phyloP scores from a whole-genome alignment of 805 yeast species.

The Ogataea henricii region DNA sequence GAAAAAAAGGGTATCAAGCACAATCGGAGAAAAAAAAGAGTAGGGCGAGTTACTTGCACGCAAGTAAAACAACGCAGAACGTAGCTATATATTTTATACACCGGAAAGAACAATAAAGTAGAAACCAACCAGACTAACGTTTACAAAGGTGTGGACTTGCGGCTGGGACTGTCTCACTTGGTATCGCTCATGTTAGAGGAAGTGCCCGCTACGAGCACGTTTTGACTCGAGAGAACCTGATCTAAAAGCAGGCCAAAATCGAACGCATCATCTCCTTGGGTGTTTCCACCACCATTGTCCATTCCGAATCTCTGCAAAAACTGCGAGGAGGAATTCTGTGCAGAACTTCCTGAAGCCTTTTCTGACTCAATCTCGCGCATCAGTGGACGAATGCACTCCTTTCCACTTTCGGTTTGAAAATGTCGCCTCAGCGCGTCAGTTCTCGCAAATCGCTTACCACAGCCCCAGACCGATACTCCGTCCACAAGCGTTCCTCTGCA shows the following conservation, averaged over 20 bases:
- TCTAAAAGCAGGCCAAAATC: constrained; percentile 24
- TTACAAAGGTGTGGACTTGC: not conserved
- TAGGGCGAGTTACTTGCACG: not conserved
- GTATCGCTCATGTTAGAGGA: constrained; percentile 2
- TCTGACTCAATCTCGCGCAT: constrained; percentile 52
- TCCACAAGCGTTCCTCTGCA: constrained; percentile 66
- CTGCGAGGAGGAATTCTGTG: constrained; percentile 1
- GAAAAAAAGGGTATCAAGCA: too few species aligned
- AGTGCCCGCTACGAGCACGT: constrained; percentile 14
- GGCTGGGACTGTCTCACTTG: not conserved
- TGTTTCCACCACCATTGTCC: constrained; percentile 21
- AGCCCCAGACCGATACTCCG: constrained; percentile 67
- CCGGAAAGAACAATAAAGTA: not conserved
- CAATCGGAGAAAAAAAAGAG: not conserved
- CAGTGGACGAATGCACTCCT: constrained; percentile 66
- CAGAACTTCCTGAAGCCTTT: constrained; percentile 13
- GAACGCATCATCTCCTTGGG: constrained; percentile 14
- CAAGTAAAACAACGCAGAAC: not conserved
- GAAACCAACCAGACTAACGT: not conserved
- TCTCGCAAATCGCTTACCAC: constrained; percentile 77
- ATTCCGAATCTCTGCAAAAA: constrained; percentile 13
- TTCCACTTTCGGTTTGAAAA: constrained; percentile 78
- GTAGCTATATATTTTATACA: not conserved
- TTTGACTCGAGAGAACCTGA: constrained; percentile 25
- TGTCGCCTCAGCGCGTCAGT: constrained; percentile 80